phyloP scores from a whole-genome alignment of 306 rosid species.

The Crotalaria pallida region DNA sequence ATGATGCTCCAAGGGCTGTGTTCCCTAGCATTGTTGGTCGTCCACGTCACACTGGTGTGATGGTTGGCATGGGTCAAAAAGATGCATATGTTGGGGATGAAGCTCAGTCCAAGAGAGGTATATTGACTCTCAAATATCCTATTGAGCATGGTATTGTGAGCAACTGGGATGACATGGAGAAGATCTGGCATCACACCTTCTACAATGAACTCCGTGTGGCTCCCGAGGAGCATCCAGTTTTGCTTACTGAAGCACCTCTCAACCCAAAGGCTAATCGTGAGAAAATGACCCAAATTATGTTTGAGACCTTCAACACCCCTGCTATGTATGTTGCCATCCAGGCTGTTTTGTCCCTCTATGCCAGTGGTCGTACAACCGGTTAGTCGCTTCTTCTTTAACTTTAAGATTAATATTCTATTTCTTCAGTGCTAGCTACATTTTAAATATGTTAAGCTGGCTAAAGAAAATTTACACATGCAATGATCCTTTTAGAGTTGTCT shows the following conservation, averaged over 20 bases:
- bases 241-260: slow-evolving; percentile 90
- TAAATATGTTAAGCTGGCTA: not conserved
- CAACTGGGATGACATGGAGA: slow-evolving; percentile 97
- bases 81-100: slow-evolving; percentile 94
- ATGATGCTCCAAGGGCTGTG: slow-evolving; percentile 94
- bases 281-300: slow-evolving; percentile 92
- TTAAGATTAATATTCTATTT: not conserved
- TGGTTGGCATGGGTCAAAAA: slow-evolving; percentile 96
- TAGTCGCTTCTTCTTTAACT: slow-evolving; percentile 20
- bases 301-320: slow-evolving; percentile 85
- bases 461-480: not conserved
- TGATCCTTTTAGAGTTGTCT: not conserved
- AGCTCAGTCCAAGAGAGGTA: slow-evolving; percentile 89
- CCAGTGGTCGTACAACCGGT: slow-evolving; percentile 96
- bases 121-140: slow-evolving; percentile 76
- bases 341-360: slow-evolving; percentile 84
- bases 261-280: slow-evolving; percentile 93
- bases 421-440: not conserved
- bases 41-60: slow-evolving; percentile 90
- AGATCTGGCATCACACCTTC: slow-evolving; percentile 91
- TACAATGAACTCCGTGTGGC: slow-evolving; percentile 87
- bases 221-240: slow-evolving; percentile 86
- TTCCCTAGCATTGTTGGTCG: slow-evolving; percentile 92
- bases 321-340: slow-evolving; percentile 93
- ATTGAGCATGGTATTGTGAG: slow-evolving; percentile 90